Percentiles rank a stretch among this genome's conserved stretches.
Conservation (phyloP, 2,329 filamentous ascomycete species). For the Clonostachys byssicola region DNA sequence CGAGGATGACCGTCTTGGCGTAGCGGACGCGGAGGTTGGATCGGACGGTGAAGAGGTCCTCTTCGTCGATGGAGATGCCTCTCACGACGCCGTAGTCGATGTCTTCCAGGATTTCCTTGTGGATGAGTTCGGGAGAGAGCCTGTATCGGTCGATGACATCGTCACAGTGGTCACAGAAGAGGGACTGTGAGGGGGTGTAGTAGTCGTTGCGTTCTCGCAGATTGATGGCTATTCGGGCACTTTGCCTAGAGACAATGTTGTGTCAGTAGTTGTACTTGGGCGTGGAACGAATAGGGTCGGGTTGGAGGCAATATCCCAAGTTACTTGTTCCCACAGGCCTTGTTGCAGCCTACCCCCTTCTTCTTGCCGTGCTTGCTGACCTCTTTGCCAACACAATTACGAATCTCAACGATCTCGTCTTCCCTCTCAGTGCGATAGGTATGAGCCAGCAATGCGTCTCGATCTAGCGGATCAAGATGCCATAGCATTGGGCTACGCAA, state of each 20-base stretch:
- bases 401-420: constrained; percentile 64
- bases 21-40: constrained; percentile 51
- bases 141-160: constrained; percentile 52
- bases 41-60: constrained; percentile 61
- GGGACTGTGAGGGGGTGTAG: constrained; percentile 56
- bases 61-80: constrained; percentile 34
- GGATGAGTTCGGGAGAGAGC: constrained; percentile 43
- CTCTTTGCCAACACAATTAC: constrained; percentile 73
- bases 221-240: constrained; percentile 50
- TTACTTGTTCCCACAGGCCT: constrained; percentile 35
- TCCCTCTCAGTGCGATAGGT: constrained; percentile 58
- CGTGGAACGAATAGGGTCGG: neutral
- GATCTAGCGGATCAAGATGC: constrained; percentile 71
- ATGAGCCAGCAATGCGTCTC: constrained; percentile 69
- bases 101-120: constrained; percentile 54
- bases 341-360: constrained; percentile 33
- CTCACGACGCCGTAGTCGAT: constrained; percentile 53
- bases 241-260: constrained; percentile 22
- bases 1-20: constrained; percentile 62
- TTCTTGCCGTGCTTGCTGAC: constrained; percentile 78
- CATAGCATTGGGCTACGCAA: constrained; percentile 80
- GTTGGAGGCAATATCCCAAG: constrained; percentile 3
- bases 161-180: constrained; percentile 60
- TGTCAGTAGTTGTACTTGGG: constrained; percentile 8
- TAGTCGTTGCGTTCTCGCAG: constrained; percentile 67